Evolutionary conservation across 768 basidiomycete genomes (phyloP).

Genomic region (Naganishia vaughanmartiniae): DNA sequence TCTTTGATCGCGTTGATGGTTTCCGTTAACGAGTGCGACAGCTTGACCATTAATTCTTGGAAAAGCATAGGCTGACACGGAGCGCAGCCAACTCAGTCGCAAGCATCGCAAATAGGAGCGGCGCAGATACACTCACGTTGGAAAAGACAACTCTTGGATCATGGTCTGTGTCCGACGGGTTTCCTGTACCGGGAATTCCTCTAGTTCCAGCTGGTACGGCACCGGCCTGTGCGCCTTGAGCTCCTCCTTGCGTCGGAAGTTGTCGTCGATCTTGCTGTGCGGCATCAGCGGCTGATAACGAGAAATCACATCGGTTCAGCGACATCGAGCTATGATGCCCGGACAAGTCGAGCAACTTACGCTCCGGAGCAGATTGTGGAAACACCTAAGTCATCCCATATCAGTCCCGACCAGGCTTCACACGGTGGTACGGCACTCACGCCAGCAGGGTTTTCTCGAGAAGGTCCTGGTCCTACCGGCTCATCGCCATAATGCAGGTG

Average conservation of each 20-base stretch:
- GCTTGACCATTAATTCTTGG: slow-evolving; percentile 42
- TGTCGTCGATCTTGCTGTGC: slow-evolving; percentile 22
- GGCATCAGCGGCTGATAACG: slow-evolving; percentile 30
- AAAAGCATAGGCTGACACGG: slow-evolving; percentile 41
- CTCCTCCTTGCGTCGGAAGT: slow-evolving; percentile 12
- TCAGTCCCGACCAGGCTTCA: not conserved
- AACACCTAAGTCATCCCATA: slow-evolving; percentile 35
- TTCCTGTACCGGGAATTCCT: slow-evolving; percentile 45
- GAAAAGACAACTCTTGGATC: slow-evolving; percentile 45
- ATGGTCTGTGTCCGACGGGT: slow-evolving; percentile 41
- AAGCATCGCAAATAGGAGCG: not conserved
- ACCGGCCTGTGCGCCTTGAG: slow-evolving; percentile 8
- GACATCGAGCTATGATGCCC: too few species aligned
- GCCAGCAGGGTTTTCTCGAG: slow-evolving; percentile 49
- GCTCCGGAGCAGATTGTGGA: slow-evolving; percentile 34
- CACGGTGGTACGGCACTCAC: slow-evolving; percentile 36
- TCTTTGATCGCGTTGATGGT: slow-evolving; percentile 48
- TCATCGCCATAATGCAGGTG: slow-evolving; percentile 38
- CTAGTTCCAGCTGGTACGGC: slow-evolving; percentile 34
- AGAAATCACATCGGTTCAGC: not conserved
- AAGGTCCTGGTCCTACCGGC: slow-evolving; percentile 42
- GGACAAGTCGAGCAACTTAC: not conserved
- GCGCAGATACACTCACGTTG: slow-evolving; percentile 41
- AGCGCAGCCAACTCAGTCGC: too few species aligned
- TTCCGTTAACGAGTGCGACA: slow-evolving; percentile 44